A percentile compares a stretch with the other conserved stretches of the same genome.
Conservation (phyloP, 805 yeast genomes). For the Candida qinlingensis region DNA sequence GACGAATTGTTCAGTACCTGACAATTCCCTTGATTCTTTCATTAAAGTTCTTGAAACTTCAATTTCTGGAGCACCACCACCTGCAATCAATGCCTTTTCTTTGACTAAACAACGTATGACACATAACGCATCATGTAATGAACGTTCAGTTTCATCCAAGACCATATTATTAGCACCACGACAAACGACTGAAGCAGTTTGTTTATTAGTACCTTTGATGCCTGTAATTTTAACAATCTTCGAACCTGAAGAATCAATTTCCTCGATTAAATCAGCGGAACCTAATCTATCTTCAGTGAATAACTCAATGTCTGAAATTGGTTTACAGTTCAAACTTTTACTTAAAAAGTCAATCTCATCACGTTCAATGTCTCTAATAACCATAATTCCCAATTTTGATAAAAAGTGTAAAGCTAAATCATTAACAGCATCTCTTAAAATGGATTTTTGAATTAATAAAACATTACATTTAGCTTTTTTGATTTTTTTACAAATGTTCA, state of each 20-base stretch:
- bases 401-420: constrained; percentile 92
- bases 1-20: constrained; percentile 75
- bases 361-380: constrained; percentile 93
- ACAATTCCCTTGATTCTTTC: constrained; percentile 82
- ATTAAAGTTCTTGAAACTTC: constrained; percentile 94
- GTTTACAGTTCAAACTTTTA: constrained; percentile 83
- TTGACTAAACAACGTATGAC: constrained; percentile 78
- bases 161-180: constrained; percentile 93
- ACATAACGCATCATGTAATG: constrained; percentile 95
- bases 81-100: constrained; percentile 92
- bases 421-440: constrained; percentile 81
- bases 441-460: constrained; percentile 90
- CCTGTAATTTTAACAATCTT: constrained; percentile 85
- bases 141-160: constrained; percentile 94
- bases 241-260: constrained; percentile 42
- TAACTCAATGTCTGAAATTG: constrained; percentile 91
- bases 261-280: constrained; percentile 87
- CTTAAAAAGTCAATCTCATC: constrained; percentile 92
- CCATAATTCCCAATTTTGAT: constrained; percentile 89
- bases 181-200: constrained; percentile 82
- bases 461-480: constrained; percentile 90
- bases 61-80: constrained; percentile 99
- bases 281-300: constrained; percentile 94
- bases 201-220: constrained; percentile 67
- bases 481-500: constrained; percentile 92